phyloP scores from a whole-genome alignment of 306 rosid species.

The Prunus mongolica region DNA sequence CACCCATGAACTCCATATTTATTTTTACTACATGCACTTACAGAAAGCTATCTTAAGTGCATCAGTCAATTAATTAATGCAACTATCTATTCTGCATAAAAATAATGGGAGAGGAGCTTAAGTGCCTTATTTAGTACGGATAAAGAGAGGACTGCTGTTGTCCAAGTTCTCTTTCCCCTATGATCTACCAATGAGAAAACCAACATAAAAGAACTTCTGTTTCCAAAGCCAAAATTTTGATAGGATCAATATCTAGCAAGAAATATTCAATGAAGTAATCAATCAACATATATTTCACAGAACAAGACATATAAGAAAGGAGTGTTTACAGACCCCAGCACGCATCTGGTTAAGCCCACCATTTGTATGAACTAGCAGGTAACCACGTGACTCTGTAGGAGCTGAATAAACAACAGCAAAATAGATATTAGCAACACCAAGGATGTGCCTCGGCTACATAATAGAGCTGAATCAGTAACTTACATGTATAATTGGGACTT shows the following conservation, averaged over 20 bases:
- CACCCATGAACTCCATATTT: no score
- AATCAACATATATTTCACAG: neutral
- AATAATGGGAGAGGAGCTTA: neutral
- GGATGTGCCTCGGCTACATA: neutral
- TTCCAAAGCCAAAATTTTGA: neutral
- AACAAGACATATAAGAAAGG: conserved; percentile 3
- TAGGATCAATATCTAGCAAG: neutral
- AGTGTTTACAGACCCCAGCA: conserved; percentile 61
- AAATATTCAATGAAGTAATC: neutral
- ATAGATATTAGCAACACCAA: conserved; percentile 15
- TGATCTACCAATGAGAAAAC: no score
- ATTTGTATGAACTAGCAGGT: conserved; percentile 83
- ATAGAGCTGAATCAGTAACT: conserved; percentile 7
- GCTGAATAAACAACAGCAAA: conserved; percentile 43
- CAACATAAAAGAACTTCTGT: neutral
- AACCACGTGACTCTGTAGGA: conserved; percentile 59
- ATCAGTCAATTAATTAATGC: neutral
- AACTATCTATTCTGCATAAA: neutral
- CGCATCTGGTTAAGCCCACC: conserved; percentile 99
- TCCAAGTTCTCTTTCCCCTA: no score
- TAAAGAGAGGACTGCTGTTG: neutral
- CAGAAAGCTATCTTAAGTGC: neutral
- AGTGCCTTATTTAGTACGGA: neutral
- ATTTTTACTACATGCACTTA: neutral
- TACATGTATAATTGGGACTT: conserved; percentile 62